Conservation (phyloP, 768 basidiomycete species). For the Boletus subcaerulescens region DNA sequence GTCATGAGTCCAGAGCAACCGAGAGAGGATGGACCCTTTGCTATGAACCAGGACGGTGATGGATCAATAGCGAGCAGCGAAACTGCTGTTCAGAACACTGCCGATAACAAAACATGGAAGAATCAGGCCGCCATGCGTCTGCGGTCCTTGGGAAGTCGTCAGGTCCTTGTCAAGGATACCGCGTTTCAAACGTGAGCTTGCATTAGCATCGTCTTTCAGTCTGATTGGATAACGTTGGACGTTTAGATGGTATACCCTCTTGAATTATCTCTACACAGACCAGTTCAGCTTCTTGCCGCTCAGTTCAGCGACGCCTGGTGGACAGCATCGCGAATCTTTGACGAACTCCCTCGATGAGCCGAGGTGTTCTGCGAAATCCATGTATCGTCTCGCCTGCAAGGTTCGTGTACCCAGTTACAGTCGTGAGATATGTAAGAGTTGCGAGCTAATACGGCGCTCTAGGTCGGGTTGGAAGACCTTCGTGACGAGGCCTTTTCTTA, state of each 20-base stretch:
- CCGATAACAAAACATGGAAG: neutral
- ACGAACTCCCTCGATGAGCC: conserved; percentile 7
- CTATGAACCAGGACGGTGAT: neutral
- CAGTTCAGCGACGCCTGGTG: conserved; percentile 7
- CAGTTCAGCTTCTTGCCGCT: conserved; percentile 33
- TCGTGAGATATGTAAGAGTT: neutral
- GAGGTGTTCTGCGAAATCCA: conserved; percentile 41
- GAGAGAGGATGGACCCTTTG: neutral
- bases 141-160: conserved; percentile 20
- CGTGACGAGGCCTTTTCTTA: conserved; percentile 13
- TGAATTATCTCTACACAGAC: conserved; percentile 40
- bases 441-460: neutral
- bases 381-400: conserved; percentile 42
- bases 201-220: neutral
- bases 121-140: conserved; percentile 5
- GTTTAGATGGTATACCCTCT: conserved; percentile 36
- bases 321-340: neutral
- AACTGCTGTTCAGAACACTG: conserved; percentile 1
- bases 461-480: conserved; percentile 22
- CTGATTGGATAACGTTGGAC: neutral
- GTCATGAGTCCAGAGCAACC: conserved; percentile 17
- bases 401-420: conserved; percentile 12
- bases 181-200: conserved; percentile 26
- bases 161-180: conserved; percentile 25
- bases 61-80: conserved; percentile 7